Base-by-base conservation (phyloP, 805 yeast species). In the Ogataea minuta region DNA sequence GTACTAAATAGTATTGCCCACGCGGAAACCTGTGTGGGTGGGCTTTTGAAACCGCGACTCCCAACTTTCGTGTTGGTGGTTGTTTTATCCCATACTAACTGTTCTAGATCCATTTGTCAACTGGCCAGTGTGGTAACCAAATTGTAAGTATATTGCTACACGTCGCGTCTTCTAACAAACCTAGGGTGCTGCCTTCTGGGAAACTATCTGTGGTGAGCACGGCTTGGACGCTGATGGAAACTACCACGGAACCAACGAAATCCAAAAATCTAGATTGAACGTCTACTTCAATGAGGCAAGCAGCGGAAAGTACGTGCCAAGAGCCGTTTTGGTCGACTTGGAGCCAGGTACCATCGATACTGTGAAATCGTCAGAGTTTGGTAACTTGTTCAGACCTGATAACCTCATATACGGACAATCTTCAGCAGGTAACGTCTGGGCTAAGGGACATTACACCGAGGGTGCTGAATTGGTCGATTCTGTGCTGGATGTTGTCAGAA, bases 71-170 rank as follows among this genome's bases (percentile, higher is more conserved):
- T 29, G 23, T 19, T 36, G 21, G 9, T 25, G 10, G 13, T 21
- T 12, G n/a, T n/a, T n/a, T n/a, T n/a, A n/a, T n/a, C n/a, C 15
- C 15, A 23, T 40, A 48, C 51, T 50, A 50, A 48, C 53, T 10
- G 4, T 15, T 43, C n/a, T 65, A 82, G 93, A 87, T 90, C 67
- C 97, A 90, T 69, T 77, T 90, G 67, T 90, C 97, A 44, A 84
- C 96, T 43, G 98, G 98, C 68, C 98, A 90, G 74, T 89, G 97
- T 79, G 96, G 97, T 80, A 90, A 90, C 78, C 98, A 90, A 72
- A 88, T 90, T 54, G 87, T 77, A 70, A 57, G 82, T 76, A 45
- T 29, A 17, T 19, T 24, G 11, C 15, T n/a, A 31, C 31, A 24
- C 27, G 28, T 28, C 21, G 17, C 4, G 21, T 12, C n/a, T 35